Evolutionary conservation across 2,329 filamentous ascomycete species (phyloP), one percentile per base, ranked within the genome.

Genomic region (Nannizziopsis barbatae): DNA sequence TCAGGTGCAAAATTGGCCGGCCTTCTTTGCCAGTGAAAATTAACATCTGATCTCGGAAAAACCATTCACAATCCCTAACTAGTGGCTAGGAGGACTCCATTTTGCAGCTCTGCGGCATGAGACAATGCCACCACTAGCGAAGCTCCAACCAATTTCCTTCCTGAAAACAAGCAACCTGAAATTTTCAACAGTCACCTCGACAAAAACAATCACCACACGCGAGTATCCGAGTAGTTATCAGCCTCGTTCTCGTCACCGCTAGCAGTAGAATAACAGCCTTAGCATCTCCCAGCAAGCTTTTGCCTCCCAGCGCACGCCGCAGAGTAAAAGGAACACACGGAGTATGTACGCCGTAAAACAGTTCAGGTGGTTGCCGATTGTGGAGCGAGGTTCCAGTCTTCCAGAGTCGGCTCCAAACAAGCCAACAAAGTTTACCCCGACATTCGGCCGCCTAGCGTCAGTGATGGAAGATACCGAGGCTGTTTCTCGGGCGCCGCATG

Each of bases 91-190:
- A 36, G 33, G 33, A 36, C 22, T 27, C 22, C 22, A 27, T 3
- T n/a, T 27, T 27, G 22, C 22, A 27, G 22, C 3, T 15, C n/a
- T n/a, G n/a, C 14, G 33, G 14, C 33, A 36, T 9, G 33, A 36
- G 33, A 36, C 14, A 12, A 11, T 36, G 11, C 31, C 42, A 42
- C 40, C 40, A 44, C 42, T 44, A 20, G 42, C 42, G 18, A 35
- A 44, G 42, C 42, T 44, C 20, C 42, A 30, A 44, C 30, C 42
- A 36, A 44, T 44, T 44, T 44, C 42, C 42, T 20, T 22, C 30
- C 35, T 44, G 17, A 7, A 20, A 44, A 36, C 42, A 33, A 44
- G 42, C 31, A 17, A 22, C 38, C 3, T n/a, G 38, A 11, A 22
- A 4, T 22, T 20, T 10, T 27, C 17, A 22, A 20, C 18, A n/a